A percentile compares a stretch with the other conserved stretches of the same genome.
Evolutionary conservation across 2,329 filamentous ascomycete genomes (phyloP).

Genomic region (Hypoxylon sp.): DNA sequence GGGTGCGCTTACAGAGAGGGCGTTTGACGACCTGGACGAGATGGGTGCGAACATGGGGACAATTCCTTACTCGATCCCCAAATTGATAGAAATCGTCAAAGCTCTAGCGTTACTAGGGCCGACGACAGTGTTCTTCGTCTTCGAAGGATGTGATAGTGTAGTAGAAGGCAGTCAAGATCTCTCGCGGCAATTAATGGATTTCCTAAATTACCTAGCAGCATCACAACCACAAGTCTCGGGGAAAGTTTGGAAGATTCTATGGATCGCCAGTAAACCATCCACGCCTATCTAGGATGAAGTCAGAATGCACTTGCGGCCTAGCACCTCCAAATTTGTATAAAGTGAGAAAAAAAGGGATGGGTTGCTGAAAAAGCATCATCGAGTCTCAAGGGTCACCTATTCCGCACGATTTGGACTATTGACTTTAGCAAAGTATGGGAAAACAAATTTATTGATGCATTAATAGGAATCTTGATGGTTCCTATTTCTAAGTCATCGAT

Average conservation of each 20-base stretch:
- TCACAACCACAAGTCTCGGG: neutral
- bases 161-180: neutral
- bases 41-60: neutral
- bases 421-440: neutral
- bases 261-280: neutral
- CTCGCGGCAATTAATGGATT: neutral
- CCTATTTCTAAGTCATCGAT: neutral
- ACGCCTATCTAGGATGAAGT: neutral
- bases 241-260: slow-evolving; percentile 8
- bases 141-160: neutral
- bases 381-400: neutral
- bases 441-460: neutral
- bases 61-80: slow-evolving; percentile 1
- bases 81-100: slow-evolving; percentile 6
- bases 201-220: neutral
- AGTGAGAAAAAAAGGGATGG: neutral
- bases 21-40: neutral
- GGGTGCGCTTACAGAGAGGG: neutral
- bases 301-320: no score
- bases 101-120: neutral
- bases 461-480: neutral
- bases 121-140: neutral
- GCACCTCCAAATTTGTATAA: neutral
- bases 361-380: neutral
- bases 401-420: neutral